Base-by-base conservation (phyloP, 2,329 filamentous ascomycete species). In the Neospermospora avenae region DNA sequence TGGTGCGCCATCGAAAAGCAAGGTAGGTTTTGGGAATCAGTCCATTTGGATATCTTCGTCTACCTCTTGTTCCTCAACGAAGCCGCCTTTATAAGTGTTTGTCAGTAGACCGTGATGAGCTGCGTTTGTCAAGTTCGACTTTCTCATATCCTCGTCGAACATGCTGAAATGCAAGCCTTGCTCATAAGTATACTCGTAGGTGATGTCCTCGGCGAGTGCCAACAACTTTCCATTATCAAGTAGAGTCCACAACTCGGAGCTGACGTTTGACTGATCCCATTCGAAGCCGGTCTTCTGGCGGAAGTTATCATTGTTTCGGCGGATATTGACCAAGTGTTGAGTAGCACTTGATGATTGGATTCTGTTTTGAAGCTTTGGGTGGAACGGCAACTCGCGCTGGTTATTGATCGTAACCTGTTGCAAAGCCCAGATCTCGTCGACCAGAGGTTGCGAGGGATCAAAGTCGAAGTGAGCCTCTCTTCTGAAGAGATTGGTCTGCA, bases 401-500 rank as follows among this genome's bases (percentile, higher is more conserved):
- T 8, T 37, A 2, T 37, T 51, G 28, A 51, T n/a, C 10, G 22
- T 18, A 35, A 28, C 74, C 54, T 77, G 80, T 67, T 85, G 83
- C 4, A 70, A 60, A 2, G 69, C 70, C 57, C 81, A 77, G 31
- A 75, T 76, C 5, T 70, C 65, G 2, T 77, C 76, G 6, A 82
- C 65, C 4, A 86, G 73, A 2, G 80, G 81, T 46, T 69, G 70
- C 1, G 57, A 59, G 0, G 75, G 73, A 44, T 84, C 76, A 2
- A 72, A 69, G 18, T 80, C 68, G 2, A 76, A 64, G 64, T 87
- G 84, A 1, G 77, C 77, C 5, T 84, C 79, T 4, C 61, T 67
- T 3, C 78, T 73, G 66, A 77, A 85, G 2, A 84, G 71, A 1
- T 74, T 73, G 4, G 62, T 63, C 0, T 80, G 78, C 1, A 71